Base-by-base conservation (phyloP, 805 yeast species). In the Yarrowia hollandica region DNA sequence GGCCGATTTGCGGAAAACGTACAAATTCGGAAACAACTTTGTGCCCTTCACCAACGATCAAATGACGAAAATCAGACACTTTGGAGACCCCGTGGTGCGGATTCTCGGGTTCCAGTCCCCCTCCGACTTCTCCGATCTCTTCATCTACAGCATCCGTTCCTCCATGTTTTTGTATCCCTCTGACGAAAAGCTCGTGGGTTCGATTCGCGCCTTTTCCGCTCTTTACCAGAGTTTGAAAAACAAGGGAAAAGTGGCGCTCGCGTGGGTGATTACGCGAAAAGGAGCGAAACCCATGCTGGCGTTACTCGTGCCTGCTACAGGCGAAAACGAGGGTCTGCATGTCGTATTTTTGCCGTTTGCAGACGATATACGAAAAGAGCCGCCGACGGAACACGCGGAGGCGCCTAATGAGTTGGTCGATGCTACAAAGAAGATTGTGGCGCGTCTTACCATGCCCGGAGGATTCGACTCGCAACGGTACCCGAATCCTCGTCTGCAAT, bases 361-460 rank as follows among this genome's bases (percentile, higher is more conserved):
- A 14, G 95, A 90, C 64, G 92, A 89, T 68, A 71, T 90, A 3
- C 75, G 97, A 55, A 76, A 79, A 30, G 69, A 82, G 4, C 97
- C 97, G 1, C 8, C 57, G 12, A 60, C 33, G 1, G 19, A 61
- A 11, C 34, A 61, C 4, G 65, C 56, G 7, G 44, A 59, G 1
- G 71, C 71, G 25, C 61, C 67, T 10, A 62, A 60, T 12, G 63
- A 58, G 7, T 57, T 73, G 11, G 63, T 64, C 5, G 65, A 62
- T 58, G 64, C 60, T 58, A 68, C 70, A 59, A 68, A 52, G 55
- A 66, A 62, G 21, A 64, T 79, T 14, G 61, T 76, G 50, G 71
- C 72, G n/a, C 74, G 73, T 46, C 75, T 83, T 57, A 72, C 71
- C 14, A 68, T 82, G 66, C 72, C 72, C 10, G 68, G 71, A 23